Evolutionary conservation across 1,284 basidiomycete genomes (phyloP), one percentile per base, ranked within the genome.

Genomic region (Leccinum pachyderme): DNA sequence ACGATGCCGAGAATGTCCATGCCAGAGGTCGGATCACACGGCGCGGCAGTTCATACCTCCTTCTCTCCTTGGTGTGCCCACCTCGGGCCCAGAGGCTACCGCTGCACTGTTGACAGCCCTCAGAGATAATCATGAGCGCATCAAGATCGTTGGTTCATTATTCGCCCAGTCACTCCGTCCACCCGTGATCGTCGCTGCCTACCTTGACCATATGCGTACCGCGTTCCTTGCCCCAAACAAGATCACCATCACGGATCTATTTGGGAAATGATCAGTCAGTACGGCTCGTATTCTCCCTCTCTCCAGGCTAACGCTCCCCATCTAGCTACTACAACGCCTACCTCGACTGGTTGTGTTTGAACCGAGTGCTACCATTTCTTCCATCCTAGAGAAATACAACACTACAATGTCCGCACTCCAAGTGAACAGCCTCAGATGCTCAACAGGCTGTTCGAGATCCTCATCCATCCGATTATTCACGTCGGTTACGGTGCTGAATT

Each of bases 401-500:
- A 64, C 15, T 68, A 62, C 49, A 68, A 68, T 7, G 56, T 68
- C 35, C 64, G 66, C n/a, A 61, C 54, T 5, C 58, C 59, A 0
- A 43, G 56, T 2, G 56, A 67, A 47, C 75, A 79, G 31, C 81
- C 82, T 1, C 69, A 78, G 58, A 87, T 89, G 84, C 65, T 87
- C 4, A 80, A 77, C 58, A 78, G 86, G 5, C 76, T 86, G 61
- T 59, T 87, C 8, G 77, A 78, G 7, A 82, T 81, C 11, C 68
- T 87, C 12, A 45, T 88, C 0, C 87, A 89, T 57, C 84, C 86
- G 0, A 64, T 87, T 56, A 87, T 89, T 33, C 84, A 87, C 57
- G 61, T 74, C 1, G 86, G 83, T 1, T 85, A 84, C 64, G 87
- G 84, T 3, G 67, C 77, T 4, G 87, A 89, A 63, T 86, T 89